Conservation (phyloP, 108 stramenopile species). For the Discostella pseudostelligera region DNA sequence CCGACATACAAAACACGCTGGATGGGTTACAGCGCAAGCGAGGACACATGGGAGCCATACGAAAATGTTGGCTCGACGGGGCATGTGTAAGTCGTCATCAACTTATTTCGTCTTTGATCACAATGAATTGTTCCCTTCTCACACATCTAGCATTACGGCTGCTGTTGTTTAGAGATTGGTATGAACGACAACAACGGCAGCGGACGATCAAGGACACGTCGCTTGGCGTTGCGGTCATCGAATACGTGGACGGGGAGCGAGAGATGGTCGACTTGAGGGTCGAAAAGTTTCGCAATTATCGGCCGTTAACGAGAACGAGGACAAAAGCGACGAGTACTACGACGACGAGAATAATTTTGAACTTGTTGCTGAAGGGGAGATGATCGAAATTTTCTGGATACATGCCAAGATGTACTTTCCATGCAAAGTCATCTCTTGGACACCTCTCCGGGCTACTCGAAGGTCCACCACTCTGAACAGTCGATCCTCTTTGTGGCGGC, state of each 20-base stretch:
- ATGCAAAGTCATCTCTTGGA: slow-evolving; percentile 32
- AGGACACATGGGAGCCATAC: slow-evolving; percentile 43
- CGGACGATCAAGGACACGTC: slow-evolving; percentile 7
- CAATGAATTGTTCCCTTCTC: too few species aligned
- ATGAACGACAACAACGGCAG: slow-evolving; percentile 21
- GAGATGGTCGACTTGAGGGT: slow-evolving; percentile 30
- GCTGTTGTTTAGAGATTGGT: slow-evolving; percentile 35
- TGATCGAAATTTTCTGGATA: slow-evolving; percentile 34
- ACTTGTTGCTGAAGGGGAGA: slow-evolving; percentile 16
- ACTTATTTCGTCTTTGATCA: background rate
- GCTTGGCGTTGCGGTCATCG: slow-evolving; percentile 36
- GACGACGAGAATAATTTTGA: slow-evolving; percentile 21
- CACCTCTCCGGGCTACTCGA: slow-evolving; percentile 9
- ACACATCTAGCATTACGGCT: too few species aligned
- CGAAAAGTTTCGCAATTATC: slow-evolving; percentile 33
- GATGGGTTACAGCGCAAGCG: slow-evolving; percentile 28
- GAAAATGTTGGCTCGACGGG: slow-evolving; percentile 35
- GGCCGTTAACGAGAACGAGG: slow-evolving; percentile 2
- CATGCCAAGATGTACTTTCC: slow-evolving; percentile 24
- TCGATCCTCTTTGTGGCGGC: too few species aligned
- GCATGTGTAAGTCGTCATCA: slow-evolving; percentile 32
- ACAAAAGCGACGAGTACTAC: slow-evolving; percentile 3
- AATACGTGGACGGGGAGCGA: slow-evolving; percentile 38
- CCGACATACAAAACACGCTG: slow-evolving; percentile 13
- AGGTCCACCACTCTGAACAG: too few species aligned